Evolutionary conservation across 257 asterid species (phyloP), one percentile per base, ranked within the genome.

Genomic region (Solanum rostratum): DNA sequence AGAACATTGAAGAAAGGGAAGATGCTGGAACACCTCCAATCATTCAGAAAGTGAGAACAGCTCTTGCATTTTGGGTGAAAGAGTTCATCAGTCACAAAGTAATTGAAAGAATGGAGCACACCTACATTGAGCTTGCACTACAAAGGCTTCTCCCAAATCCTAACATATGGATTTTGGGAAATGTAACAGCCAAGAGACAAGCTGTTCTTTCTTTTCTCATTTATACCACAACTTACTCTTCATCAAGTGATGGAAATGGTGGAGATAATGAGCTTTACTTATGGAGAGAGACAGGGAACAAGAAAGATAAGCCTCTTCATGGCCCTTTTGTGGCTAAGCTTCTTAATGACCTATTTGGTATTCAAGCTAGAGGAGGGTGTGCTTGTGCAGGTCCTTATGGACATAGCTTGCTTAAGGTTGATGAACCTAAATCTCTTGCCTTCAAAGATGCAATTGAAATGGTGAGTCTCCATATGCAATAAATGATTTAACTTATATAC

Each of bases 341-440:
- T 24, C 85, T 92, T 9, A 92, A 90, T 27, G 95, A 92, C 86
- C 90, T 90, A 1, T 92, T 92, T 29, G 95, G 95, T 8, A 90
- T 91, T 79, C 93, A 90, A 60, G 90, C 94, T 37, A 92, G 94
- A 41, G 94, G 94, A n/a, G 93, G 94, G 3, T 91, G 94, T 43
- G 90, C 92, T 59, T 91, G 94, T 16, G 93, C 94, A 0, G 91
- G 91, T 55, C 92, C 95, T 0, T 92, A 92, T 43, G 93, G 91
- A 10, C 95, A 90, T 78, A 84, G 30, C 7, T 52, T 90, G 87
- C 95, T 92, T 50, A 27, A 85, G 10, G 60, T 92, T 6, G 90
- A 86, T 29, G 86, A 86, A 82, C 57, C 74, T 2, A 86, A 27
- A 1, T 92, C 91, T 7, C 90, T 87, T 2, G 86, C 90, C 52